Evolutionary conservation across 139 green algal genomes (phyloP), one percentile per base, ranked within the genome.

Genomic region (Coelastrella sp.): DNA sequence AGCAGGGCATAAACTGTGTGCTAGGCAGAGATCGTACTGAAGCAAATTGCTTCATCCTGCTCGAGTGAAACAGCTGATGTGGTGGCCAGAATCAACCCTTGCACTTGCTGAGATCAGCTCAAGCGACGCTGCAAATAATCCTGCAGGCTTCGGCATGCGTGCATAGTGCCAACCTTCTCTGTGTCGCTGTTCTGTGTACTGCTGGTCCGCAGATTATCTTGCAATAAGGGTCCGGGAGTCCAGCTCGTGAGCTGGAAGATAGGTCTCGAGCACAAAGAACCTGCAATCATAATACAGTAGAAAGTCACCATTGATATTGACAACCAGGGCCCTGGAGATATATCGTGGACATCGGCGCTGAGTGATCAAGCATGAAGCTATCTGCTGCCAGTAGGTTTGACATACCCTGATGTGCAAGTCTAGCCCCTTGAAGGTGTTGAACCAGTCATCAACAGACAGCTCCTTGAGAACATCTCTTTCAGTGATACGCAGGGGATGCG

Each of bases 331-430:
- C n/a, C n/a, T n/a, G n/a, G n/a, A n/a, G n/a, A 49, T 49, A 49
- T 49, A 49, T 49, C 35, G 35, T 3, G 35, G 35, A 49, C 35
- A 49, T 49, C 15, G 74, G 8, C 15, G 74, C 74, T 19, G 74
- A 17, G n/a, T 58, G n/a, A 80, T 8, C n/a, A 80, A 59, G 14
- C 68, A 22, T 80, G 24, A 80, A 57, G 24, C 24, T 49, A 49
- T 49, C 35, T 49, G 35, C 35, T 49, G 35, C 35, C 35, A 49
- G 35, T 49, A 3, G 35, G 35, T 49, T 20, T 80, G 24, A 49
- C 86, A 63, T 56, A 91, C 87, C 66, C 87, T 27, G 25, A 91
- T 76, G 78, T 91, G 87, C 17, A 91, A 68, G 57, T 87, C 87
- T 63, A 84, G 72, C 4, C 65, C 78, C 14, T 72, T 58, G 87